Conservation (phyloP, 2,329 filamentous ascomycete species). For the Fusarium beomiforme region DNA sequence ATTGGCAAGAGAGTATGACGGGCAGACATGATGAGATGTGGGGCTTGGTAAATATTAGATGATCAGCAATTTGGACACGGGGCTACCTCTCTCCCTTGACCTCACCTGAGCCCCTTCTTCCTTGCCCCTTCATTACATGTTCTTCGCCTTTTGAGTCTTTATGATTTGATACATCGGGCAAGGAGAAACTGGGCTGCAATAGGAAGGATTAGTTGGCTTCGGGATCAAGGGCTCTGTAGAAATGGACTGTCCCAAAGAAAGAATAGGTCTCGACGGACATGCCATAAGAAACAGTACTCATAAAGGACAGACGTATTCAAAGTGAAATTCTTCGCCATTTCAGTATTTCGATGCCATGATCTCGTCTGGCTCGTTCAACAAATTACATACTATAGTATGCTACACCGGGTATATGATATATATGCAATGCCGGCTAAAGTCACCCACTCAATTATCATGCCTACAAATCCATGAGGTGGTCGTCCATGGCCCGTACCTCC, state of each 20-base stretch:
- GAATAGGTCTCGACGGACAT: not conserved
- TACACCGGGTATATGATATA: not conserved
- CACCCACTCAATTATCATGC: conserved; percentile 7
- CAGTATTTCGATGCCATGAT: not conserved
- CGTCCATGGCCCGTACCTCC: not conserved
- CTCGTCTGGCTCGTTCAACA: not conserved
- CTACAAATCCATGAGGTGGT: conserved; percentile 17
- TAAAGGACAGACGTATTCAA: conserved; percentile 6
- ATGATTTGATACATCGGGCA: conserved; percentile 2
- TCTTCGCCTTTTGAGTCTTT: conserved; percentile 5
- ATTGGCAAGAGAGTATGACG: conserved; percentile 8
- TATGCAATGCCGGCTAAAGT: conserved; percentile 1
- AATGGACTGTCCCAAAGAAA: conserved; percentile 6
- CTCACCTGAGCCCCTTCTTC: not conserved
- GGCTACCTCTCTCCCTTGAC: not conserved
- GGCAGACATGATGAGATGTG: conserved; percentile 16
- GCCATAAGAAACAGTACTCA: not conserved
- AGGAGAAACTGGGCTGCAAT: not conserved
- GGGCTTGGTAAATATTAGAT: conserved; percentile 30
- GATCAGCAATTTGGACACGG: conserved; percentile 15
- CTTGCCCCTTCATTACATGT: conserved; percentile 10
- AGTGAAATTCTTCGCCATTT: not conserved
- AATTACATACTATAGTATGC: not conserved
- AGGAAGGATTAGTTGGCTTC: not conserved
- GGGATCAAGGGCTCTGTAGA: conserved; percentile 12